Conservation (phyloP, 2,329 filamentous ascomycete species). For the Pestalotiopsis sp. region DNA sequence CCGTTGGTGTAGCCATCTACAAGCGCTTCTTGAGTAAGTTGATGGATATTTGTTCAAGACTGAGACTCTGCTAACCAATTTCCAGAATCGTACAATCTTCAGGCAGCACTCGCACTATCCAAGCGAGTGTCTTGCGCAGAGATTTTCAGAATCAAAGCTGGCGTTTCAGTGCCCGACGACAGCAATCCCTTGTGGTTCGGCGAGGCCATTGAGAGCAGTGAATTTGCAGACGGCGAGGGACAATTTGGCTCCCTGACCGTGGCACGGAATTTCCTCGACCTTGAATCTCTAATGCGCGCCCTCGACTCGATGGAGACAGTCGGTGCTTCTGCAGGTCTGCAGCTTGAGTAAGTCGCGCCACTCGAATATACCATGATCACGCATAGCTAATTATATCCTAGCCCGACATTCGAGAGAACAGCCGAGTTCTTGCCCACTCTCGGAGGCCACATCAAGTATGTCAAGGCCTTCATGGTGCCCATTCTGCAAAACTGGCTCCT, state of each 20-base stretch:
- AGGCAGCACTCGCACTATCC: slow-evolving; percentile 56
- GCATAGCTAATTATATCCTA: slow-evolving; percentile 16
- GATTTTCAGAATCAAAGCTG: slow-evolving; percentile 43
- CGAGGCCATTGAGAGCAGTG: slow-evolving; percentile 21
- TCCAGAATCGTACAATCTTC: slow-evolving; percentile 52
- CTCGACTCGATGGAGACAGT: slow-evolving; percentile 72
- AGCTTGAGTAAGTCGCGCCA: slow-evolving; percentile 48
- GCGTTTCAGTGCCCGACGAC: slow-evolving; percentile 35
- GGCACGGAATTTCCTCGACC: slow-evolving; percentile 66
- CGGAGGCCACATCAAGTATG: slow-evolving; percentile 53
- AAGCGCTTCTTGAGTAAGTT: slow-evolving; percentile 81
- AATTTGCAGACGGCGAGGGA: slow-evolving; percentile 35
- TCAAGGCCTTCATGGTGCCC: slow-evolving; percentile 60
- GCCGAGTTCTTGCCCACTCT: slow-evolving; percentile 57
- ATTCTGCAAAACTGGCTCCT: slow-evolving; percentile 69
- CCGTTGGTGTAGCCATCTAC: slow-evolving; percentile 72
- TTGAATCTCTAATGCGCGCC: slow-evolving; percentile 67
- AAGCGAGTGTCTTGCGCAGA: slow-evolving; percentile 52
- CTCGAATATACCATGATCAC: background rate
- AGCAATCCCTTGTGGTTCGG: slow-evolving; percentile 33
- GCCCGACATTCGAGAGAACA: slow-evolving; percentile 33
- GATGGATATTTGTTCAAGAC: background rate
- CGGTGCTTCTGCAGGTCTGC: slow-evolving; percentile 55
- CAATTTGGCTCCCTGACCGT: slow-evolving; percentile 45
- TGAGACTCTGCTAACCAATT: background rate